These are phyloP conservation scores for Metarhizium sp. DNA, from an alignment of 2,329 filamentous ascomycete genomes.

Conservation along the genomic window DNA sequence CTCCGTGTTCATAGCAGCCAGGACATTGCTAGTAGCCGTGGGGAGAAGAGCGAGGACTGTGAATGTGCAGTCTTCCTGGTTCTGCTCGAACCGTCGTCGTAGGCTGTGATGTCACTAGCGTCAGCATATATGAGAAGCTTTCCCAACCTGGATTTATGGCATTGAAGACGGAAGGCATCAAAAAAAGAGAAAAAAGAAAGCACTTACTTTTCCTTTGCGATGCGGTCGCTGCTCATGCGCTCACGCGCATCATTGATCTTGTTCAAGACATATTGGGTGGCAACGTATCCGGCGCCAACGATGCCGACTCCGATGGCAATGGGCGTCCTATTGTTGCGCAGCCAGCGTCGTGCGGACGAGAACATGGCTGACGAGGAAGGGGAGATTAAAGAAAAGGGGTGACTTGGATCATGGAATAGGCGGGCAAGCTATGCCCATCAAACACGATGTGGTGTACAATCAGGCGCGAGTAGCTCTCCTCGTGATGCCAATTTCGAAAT, in stretches of 20 bases:
- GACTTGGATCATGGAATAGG: constrained; percentile 1
- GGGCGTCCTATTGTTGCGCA: constrained; percentile 82
- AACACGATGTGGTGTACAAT: background rate
- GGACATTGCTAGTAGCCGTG: constrained; percentile 80
- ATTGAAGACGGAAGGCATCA: background rate
- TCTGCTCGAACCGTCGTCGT: constrained; percentile 93
- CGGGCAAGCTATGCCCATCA: background rate
- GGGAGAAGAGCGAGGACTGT: constrained; percentile 94
- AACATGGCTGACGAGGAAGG: constrained; percentile 36
- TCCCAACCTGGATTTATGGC: background rate
- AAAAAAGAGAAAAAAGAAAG: background rate
- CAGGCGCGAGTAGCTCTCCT: background rate
- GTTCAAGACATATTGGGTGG: constrained; percentile 81
- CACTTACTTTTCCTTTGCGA: constrained; percentile 88
- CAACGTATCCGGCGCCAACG: constrained; percentile 82
- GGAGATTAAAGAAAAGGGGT: background rate
- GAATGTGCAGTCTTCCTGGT: constrained; percentile 97
- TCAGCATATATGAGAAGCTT: background rate
- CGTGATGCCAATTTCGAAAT: background rate
- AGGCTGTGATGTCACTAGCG: constrained; percentile 46
- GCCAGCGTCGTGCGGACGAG: constrained; percentile 74
- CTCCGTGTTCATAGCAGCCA: constrained; percentile 83
- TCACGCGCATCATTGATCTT: constrained; percentile 91
- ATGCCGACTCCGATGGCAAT: constrained; percentile 83
- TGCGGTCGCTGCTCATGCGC: constrained; percentile 92